Base-by-base conservation (phyloP, 2,329 filamentous ascomycete species). In the Hymenoscyphus infarciens region DNA sequence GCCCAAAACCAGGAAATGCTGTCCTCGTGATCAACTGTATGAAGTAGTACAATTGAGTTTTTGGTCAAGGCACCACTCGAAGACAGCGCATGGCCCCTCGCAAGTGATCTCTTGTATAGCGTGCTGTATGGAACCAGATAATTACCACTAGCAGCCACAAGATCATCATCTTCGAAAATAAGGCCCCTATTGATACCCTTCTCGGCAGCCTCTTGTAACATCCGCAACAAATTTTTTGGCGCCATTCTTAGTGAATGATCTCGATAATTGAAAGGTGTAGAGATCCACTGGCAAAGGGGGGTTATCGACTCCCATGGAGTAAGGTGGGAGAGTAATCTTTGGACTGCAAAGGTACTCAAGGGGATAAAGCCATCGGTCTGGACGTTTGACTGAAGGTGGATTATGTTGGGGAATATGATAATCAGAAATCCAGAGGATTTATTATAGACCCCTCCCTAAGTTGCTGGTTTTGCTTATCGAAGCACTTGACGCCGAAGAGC, bases 1-100 rank as follows among this genome's bases (percentile, higher is more conserved):
- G 76, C 68, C 78, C 77, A 80, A 59, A 77, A 76, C 77, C 76
- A 79, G 11, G 72, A 59, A 6, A 79, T 74, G 31, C 70, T 74
- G 35, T 78, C 73, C 54, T 69, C 60, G 42, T 78, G 76, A n/a
- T 70, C 66, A 19, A 75, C 67, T 53, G 78, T 75, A 64, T 78
- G 74, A 0, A 74, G 53, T 31, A 73, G 55, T 3, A 72, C 56
- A 45, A 62, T 19, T 13, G 27, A 33, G 19, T 57, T 57, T 57
- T 11, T 57, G 3, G 31, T 7, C 55, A 57, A 19, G 19, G n/a
- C 42, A 13, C n/a, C 19, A 49, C 42, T 49, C 19, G 42, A 49
- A 22, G 19, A 10, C n/a, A 49, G 19, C 2, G 42, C 19, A 11
- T 49, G 42, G 8, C 42, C 42, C 7, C 42, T 49, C n/a, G 19